Percentiles rank a stretch among this genome's conserved stretches.
These are phyloP conservation scores for Pichia kudriavzevii DNA, from an alignment of 1,139 yeast genomes.

Conservation along the genomic window DNA sequence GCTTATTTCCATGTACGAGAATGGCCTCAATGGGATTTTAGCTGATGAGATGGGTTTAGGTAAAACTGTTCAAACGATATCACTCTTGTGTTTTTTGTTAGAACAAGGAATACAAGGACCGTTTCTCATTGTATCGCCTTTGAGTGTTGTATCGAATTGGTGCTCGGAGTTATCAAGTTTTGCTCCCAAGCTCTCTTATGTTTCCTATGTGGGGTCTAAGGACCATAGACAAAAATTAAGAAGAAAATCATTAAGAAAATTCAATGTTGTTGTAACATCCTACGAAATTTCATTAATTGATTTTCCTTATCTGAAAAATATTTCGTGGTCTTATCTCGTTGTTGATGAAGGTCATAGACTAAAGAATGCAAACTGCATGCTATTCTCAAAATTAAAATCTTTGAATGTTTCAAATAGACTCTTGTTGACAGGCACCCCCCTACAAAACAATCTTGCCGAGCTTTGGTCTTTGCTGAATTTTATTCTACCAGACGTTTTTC, in stretches of 20 bases:
- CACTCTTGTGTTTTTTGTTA: conserved; percentile 65
- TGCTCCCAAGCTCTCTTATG: conserved; percentile 61
- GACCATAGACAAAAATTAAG: conserved; percentile 42
- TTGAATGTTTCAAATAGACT: conserved; percentile 62
- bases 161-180: conserved; percentile 58
- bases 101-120: conserved; percentile 83
- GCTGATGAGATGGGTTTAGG: conserved; percentile 99
- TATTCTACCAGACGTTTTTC: conserved; percentile 85
- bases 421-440: conserved; percentile 85
- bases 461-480: conserved; percentile 87
- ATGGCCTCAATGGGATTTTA: conserved; percentile 87
- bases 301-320: conserved; percentile 40
- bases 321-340: conserved; percentile 73
- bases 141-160: conserved; percentile 88
- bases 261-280: conserved; percentile 64
- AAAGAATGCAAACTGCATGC: conserved; percentile 71
- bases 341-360: conserved; percentile 96
- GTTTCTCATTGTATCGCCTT: conserved; percentile 77
- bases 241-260: conserved; percentile 27
- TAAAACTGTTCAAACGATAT: conserved; percentile 80
- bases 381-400: conserved; percentile 63
- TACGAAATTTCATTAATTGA: conserved; percentile 78
- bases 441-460: conserved; percentile 83
- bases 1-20: conserved; percentile 80
- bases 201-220: conserved; percentile 63